Evolutionary conservation across 169 alveolate species (phyloP).

Genomic region (Toxoplasma gondii): DNA sequence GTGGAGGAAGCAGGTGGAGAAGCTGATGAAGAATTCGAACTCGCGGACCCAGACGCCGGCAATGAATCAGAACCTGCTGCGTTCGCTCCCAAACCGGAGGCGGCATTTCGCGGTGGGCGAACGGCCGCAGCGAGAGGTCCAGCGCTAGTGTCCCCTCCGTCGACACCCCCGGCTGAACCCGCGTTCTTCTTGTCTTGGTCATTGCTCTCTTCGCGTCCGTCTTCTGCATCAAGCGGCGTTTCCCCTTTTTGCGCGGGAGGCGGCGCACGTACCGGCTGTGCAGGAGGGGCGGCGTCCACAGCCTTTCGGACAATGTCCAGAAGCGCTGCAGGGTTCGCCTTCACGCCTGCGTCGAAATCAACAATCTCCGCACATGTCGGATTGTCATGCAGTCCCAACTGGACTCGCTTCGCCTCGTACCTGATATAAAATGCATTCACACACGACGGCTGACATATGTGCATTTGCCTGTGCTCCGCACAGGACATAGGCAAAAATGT

Average conservation of each 20-base stretch:
- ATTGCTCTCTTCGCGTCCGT: no score
- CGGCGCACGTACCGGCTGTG: background rate
- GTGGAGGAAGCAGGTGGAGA: no score
- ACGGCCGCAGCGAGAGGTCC: background rate
- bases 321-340: background rate
- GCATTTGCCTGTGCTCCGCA: background rate
- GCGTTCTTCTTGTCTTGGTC: background rate
- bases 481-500: background rate
- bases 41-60: no score
- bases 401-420: slow-evolving; percentile 58
- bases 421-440: background rate
- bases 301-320: slow-evolving; percentile 36
- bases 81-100: no score
- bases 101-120: no score
- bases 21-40: no score
- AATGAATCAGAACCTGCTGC: no score
- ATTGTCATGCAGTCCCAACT: slow-evolving; percentile 49
- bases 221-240: no score
- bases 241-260: background rate
- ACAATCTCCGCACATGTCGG: slow-evolving; percentile 24
- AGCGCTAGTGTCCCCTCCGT: background rate
- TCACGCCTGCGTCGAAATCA: slow-evolving; percentile 19
- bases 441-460: slow-evolving; percentile 1
- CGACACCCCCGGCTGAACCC: background rate
- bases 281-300: slow-evolving; percentile 49